phyloP scores from a whole-genome alignment of 805 yeast species.

The Nakazawaea molendinolei region DNA sequence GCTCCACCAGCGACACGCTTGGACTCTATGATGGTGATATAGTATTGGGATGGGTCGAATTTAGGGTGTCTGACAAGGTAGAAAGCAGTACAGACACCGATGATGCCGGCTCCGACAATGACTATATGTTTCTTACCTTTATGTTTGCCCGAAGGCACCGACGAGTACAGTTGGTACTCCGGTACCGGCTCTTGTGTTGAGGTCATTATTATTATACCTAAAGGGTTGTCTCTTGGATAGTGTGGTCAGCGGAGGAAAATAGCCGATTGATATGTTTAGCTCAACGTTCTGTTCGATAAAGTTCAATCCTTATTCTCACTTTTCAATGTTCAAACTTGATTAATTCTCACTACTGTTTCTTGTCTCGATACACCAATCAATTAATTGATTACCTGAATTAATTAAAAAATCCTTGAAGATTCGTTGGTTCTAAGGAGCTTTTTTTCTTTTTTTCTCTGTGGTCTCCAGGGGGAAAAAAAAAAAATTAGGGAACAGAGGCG shows the following conservation, averaged over 20 bases:
- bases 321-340: no score
- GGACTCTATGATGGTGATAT: slow-evolving; percentile 80
- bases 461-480: no score
- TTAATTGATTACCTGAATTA: no score
- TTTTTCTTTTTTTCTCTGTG: no score
- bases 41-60: slow-evolving; percentile 65
- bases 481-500: no score
- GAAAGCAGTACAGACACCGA: slow-evolving; percentile 93
- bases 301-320: neutral
- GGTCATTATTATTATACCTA: neutral
- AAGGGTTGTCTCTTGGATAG: no score
- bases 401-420: no score
- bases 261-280: slow-evolving; percentile 2
- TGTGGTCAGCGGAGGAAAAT: no score
- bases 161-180: slow-evolving; percentile 21
- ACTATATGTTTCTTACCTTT: slow-evolving; percentile 69
- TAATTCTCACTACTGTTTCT: no score
- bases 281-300: neutral
- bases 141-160: slow-evolving; percentile 40
- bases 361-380: no score
- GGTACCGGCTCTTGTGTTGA: slow-evolving; percentile 1
- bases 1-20: slow-evolving; percentile 97
- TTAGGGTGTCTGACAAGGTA: slow-evolving; percentile 78
- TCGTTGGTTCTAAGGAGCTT: no score
- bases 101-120: slow-evolving; percentile 92